Evolutionary conservation across 495 filamentous ascomycete genomes (phyloP).

Genomic region (Xylaria nigripes): DNA sequence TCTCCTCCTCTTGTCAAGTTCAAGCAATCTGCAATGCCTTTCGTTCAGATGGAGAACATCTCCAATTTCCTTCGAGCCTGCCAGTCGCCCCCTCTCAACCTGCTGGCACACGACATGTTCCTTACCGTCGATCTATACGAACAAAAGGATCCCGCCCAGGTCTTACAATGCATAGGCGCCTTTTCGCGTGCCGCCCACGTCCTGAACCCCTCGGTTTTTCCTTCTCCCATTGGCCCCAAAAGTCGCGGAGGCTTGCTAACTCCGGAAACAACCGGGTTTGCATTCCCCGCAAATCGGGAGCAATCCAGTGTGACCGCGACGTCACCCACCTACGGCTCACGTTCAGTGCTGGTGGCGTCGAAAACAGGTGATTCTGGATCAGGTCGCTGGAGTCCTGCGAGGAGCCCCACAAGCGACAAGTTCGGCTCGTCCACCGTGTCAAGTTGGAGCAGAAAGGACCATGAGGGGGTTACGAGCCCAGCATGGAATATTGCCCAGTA

Average conservation of each 20-base stretch:
- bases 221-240: slow-evolving; percentile 60
- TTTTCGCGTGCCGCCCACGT: slow-evolving; percentile 82
- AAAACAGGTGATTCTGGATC: slow-evolving; percentile 43
- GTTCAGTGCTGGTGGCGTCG: slow-evolving; percentile 33
- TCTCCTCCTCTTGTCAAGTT: slow-evolving; percentile 67
- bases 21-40: slow-evolving; percentile 86
- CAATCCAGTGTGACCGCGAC: slow-evolving; percentile 61
- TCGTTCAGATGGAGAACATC: slow-evolving; percentile 99
- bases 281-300: slow-evolving; percentile 47
- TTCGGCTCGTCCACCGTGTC: slow-evolving; percentile 49
- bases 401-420: slow-evolving; percentile 36
- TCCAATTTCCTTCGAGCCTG: slow-evolving; percentile 89
- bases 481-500: slow-evolving; percentile 99
- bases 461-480: slow-evolving; percentile 71
- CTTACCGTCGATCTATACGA: slow-evolving; percentile 97
- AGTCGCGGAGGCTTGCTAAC: slow-evolving; percentile 56
- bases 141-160: slow-evolving; percentile 91
- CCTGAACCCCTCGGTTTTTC: slow-evolving; percentile 66
- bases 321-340: slow-evolving; percentile 43
- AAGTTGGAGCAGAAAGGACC: slow-evolving; percentile 81
- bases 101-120: slow-evolving; percentile 92
- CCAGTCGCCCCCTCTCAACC: slow-evolving; percentile 70
- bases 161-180: slow-evolving; percentile 83
- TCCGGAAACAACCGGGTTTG: slow-evolving; percentile 58
- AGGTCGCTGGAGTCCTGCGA: slow-evolving; percentile 56